These are phyloP conservation scores for Trichoderma sp. DNA, from an alignment of 2,329 filamentous ascomycete species.

Conservation along the genomic window DNA sequence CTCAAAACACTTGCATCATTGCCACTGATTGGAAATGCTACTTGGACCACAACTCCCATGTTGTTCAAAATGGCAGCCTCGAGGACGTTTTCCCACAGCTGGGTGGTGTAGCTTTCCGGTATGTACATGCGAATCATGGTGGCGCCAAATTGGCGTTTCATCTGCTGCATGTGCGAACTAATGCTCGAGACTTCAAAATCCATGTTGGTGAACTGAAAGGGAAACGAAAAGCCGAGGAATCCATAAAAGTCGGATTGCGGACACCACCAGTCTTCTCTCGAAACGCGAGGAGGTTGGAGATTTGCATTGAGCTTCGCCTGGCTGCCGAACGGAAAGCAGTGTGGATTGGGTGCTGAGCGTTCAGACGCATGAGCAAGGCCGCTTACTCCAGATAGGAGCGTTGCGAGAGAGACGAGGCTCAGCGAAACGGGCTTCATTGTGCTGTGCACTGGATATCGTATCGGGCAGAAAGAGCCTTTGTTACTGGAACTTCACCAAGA, in stretches of 20 bases:
- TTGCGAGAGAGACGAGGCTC: not conserved
- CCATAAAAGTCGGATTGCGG: constrained; percentile 21
- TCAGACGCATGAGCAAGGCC: not conserved
- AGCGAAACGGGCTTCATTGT: not conserved
- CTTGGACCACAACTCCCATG: constrained; percentile 23
- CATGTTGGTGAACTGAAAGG: constrained; percentile 19
- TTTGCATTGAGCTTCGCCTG: constrained; percentile 17
- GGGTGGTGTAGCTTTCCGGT: constrained; percentile 18
- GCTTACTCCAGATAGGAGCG: not conserved
- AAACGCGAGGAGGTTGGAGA: constrained; percentile 11
- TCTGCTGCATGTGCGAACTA: constrained; percentile 16
- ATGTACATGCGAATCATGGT: constrained; percentile 24
- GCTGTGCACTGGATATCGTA: not conserved
- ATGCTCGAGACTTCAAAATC: constrained; percentile 19
- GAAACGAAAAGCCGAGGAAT: constrained; percentile 24
- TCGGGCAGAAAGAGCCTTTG: fast-evolving
- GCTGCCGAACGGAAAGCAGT: constrained; percentile 22
- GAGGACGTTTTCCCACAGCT: constrained; percentile 21
- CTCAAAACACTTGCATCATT: constrained; percentile 18
- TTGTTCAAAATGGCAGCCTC: constrained; percentile 23
- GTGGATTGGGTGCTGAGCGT: not conserved
- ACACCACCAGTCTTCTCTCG: constrained; percentile 22
- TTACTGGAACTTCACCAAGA: not conserved
- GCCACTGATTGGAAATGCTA: constrained; percentile 18
- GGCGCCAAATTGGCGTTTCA: constrained; percentile 23